Conservation (phyloP, 176 grass and related monocot genomes). For the Zoysia japonica region DNA sequence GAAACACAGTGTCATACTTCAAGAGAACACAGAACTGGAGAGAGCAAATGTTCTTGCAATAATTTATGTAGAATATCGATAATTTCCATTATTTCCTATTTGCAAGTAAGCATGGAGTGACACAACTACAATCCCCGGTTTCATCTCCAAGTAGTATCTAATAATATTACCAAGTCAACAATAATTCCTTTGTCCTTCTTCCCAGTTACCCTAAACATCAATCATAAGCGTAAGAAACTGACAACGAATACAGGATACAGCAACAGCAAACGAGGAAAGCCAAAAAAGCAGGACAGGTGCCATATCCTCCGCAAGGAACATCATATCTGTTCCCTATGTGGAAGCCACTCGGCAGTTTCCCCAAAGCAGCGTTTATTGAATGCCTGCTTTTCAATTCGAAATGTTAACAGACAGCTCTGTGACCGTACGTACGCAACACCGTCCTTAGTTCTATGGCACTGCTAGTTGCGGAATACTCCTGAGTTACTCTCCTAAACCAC, state of each 20-base stretch:
- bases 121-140: slow-evolving; percentile 7
- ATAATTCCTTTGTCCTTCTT: neutral
- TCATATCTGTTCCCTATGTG: neutral
- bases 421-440: neutral
- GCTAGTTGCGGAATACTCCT: neutral
- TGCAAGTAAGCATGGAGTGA: slow-evolving; percentile 20
- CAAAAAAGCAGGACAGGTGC: slow-evolving; percentile 10
- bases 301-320: slow-evolving; percentile 28
- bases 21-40: slow-evolving; percentile 20
- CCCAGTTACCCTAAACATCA: neutral
- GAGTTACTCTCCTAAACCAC: neutral
- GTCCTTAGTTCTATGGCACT: neutral
- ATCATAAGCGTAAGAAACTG: slow-evolving; percentile 2
- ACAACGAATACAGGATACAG: slow-evolving; percentile 1
- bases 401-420: neutral
- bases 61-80: slow-evolving; percentile 23
- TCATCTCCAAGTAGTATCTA: neutral
- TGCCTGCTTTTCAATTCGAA: slow-evolving; percentile 3
- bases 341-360: neutral
- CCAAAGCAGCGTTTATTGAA: slow-evolving; percentile 1
- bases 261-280: neutral
- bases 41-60: slow-evolving; percentile 15
- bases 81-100: neutral
- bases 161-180: neutral
- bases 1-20: slow-evolving; percentile 17